Conservation (phyloP, 1,139 yeast genomes). For the Kodamaea ohmeri region DNA sequence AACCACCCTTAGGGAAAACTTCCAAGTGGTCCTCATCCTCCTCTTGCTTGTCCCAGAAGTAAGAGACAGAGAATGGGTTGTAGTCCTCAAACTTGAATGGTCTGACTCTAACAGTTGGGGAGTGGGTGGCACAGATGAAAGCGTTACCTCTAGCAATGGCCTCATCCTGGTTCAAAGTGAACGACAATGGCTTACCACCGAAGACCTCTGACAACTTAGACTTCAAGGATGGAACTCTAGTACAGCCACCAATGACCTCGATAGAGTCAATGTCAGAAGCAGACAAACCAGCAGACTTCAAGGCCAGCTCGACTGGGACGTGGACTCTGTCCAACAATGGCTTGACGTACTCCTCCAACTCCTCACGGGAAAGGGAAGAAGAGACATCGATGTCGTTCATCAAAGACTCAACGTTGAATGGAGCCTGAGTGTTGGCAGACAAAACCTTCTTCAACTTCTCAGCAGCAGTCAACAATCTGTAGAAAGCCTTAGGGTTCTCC, state of each 20-base stretch:
- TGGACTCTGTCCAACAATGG: slow-evolving; percentile 77
- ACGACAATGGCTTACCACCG: slow-evolving; percentile 84
- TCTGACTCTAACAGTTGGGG: slow-evolving; percentile 97
- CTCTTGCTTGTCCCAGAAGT: slow-evolving; percentile 91
- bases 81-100: slow-evolving; percentile 97
- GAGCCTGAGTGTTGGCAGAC: slow-evolving; percentile 94
- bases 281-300: slow-evolving; percentile 72
- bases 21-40: slow-evolving; percentile 92
- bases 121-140: slow-evolving; percentile 97
- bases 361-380: slow-evolving; percentile 84
- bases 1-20: slow-evolving; percentile 93
- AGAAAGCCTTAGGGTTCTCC: slow-evolving; percentile 91
- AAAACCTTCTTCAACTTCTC: slow-evolving; percentile 94
- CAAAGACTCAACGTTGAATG: slow-evolving; percentile 91
- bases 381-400: slow-evolving; percentile 97
- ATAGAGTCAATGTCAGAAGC: slow-evolving; percentile 79
- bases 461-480: slow-evolving; percentile 87
- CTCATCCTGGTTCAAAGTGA: slow-evolving; percentile 98
- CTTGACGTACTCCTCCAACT: slow-evolving; percentile 82
- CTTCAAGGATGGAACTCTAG: slow-evolving; percentile 95
- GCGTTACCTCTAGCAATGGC: slow-evolving; percentile 99
- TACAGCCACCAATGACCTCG: slow-evolving; percentile 97
- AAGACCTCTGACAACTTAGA: slow-evolving; percentile 74
- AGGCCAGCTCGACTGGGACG: slow-evolving; percentile 77
- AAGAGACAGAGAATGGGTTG: slow-evolving; percentile 89